Evolutionary conservation across 1,139 yeast genomes (phyloP), one percentile per base, ranked within the genome.

Genomic region (Candida sanyaensis): DNA sequence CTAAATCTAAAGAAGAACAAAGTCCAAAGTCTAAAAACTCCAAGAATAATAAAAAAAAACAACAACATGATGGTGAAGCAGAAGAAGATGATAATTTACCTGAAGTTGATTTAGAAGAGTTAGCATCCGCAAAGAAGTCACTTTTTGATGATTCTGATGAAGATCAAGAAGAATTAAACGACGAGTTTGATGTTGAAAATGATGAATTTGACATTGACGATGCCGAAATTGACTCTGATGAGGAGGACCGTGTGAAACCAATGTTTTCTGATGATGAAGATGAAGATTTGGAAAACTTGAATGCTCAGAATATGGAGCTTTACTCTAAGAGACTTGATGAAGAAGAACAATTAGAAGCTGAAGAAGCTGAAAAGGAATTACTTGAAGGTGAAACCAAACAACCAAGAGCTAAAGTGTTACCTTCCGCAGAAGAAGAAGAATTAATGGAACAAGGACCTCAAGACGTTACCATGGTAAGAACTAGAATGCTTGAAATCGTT

Each of bases 401-500:
- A 61, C 92, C 96, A 51, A 77, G 88, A 63, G 92, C 92, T 12
- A 68, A 74, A 52, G 75, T 87, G 36, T 74, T 87, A 54, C 93
- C 93, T 36, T 74, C 84, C 4, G 53, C 42, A 3, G 80, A 66
- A 51, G 88, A 80, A 57, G 82, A 79, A 59, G 84, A 78, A 52
- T 74, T 73, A 43, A 74, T 75, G 45, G 70, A 76, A 48, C 71
- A 68, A 21, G 64, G 65, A 13, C 86, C 88, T 39, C 83, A 83
- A 59, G 96, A 92, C 63, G 78, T 92, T 46, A 87, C 91, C 9
- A 77, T 88, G 61, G 80, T 89, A 13, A 84, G 98, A 69, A 89
- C 97, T 24, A 83, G 99, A 70, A 92, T 95, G 86, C 83, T 93
- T 56, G 99, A 95, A 73, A 82, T 95, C 52, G 95, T 91, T 45